Conservation (phyloP, 2,329 filamentous ascomycete genomes). For the Cladosporium sp. region DNA sequence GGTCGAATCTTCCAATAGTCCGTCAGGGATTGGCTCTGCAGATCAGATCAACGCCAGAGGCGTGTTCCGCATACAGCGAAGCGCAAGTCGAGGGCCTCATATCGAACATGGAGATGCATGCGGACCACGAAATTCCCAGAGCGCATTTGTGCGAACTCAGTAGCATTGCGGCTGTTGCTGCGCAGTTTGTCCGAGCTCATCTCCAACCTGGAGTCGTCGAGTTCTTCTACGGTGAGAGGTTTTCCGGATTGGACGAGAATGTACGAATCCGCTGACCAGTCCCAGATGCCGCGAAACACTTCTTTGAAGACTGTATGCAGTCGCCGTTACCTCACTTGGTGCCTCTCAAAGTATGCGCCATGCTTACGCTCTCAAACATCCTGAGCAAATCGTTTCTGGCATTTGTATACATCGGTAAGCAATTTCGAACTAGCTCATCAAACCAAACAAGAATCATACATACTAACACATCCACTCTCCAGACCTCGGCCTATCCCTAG, state of each 20-base stretch:
- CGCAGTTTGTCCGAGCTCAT: slow-evolving; percentile 1
- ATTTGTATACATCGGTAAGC: slow-evolving; percentile 9
- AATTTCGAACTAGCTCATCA: not conserved
- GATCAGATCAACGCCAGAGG: not conserved
- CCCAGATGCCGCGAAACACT: slow-evolving; percentile 8
- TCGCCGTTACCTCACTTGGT: slow-evolving; percentile 1
- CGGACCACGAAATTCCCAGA: slow-evolving; percentile 2
- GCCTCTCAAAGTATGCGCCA: slow-evolving; percentile 3
- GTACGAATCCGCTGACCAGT: not conserved
- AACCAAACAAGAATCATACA: too few species aligned
- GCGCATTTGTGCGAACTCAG: slow-evolving; percentile 7
- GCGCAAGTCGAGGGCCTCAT: slow-evolving; percentile 7
- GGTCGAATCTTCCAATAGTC: not conserved
- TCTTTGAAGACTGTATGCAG: slow-evolving; percentile 12
- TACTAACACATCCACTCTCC: too few species aligned
- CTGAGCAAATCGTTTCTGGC: slow-evolving; percentile 7
- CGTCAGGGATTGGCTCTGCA: slow-evolving; percentile 6
- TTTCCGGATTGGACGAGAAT: too few species aligned
- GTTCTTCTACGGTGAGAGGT: slow-evolving; percentile 7
- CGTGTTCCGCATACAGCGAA: slow-evolving; percentile 3
- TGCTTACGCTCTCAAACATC: slow-evolving; percentile 7
- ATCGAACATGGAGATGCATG: slow-evolving; percentile 1
- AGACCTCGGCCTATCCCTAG: slow-evolving; percentile 6
- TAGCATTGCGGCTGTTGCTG: slow-evolving; percentile 4
- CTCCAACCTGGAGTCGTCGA: slow-evolving; percentile 7